Base-by-base conservation (phyloP, 2,329 filamentous ascomycete species). In the Xylariales sp. region DNA sequence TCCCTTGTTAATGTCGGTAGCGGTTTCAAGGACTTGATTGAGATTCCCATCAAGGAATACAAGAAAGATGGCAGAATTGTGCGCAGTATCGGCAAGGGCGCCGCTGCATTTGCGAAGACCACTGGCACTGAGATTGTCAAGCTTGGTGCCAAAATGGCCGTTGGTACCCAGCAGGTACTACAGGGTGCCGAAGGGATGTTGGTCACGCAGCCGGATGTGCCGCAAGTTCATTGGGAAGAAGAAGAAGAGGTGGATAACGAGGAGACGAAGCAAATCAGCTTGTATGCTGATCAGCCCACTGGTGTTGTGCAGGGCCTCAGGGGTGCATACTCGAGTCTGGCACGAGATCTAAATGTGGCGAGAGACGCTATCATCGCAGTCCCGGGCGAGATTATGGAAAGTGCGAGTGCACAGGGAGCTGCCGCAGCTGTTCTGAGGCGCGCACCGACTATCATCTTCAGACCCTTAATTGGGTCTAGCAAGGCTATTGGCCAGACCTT, bases 51-150 rank as follows among this genome's bases (percentile, higher is more conserved):
- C 59, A 80, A 80, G 11, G 93, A 98, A 60, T 98, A 98, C 63
- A 81, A 80, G 59, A 96, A 95, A 61, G 93, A 98, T 52, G 93
- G 93, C 0, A 82, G 93, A 21, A 80, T 98, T 39, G 82, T 98
- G 4, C 85, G 93, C 40, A 93, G 88, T 60, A 84, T 98, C 39
- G 83, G 88, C 46, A 97, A 95, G 64, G 93, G 94, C 2, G 89
- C 90, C 0, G 71, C 84, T 7, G 84, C 88, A 2, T 98, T 98
- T 63, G 90, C 88, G 25, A 90, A 86, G 56, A 96, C 89, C 1
- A 98, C 93, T 0, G 90, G 90, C 3, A 94, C 86, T 1, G 93
- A 96, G 58, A 74, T 97, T n/a, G 86, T 95, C 48, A 93, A 93
- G 55, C 73, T 98, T 0, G 91, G 93, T 10, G 93, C 93, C 33